Percentiles rank a stretch among this genome's conserved stretches.
phyloP scores from a whole-genome alignment of 2,329 filamentous ascomycete genomes.

The Simplicillium aogashimaense region DNA sequence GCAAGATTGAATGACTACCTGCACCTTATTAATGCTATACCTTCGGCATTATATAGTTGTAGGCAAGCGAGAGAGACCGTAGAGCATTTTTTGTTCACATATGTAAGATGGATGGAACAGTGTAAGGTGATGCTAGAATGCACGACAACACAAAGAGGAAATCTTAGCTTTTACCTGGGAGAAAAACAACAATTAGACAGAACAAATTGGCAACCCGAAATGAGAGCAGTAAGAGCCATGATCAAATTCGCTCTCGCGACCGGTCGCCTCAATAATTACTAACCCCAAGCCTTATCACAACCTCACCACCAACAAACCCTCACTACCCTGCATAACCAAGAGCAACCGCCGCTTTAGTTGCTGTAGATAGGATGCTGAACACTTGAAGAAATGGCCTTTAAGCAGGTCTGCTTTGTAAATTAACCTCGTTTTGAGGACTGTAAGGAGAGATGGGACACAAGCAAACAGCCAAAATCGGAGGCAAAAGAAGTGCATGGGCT shows the following conservation, averaged over 20 bases:
- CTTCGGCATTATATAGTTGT: background rate
- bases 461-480: slow-evolving; percentile 1
- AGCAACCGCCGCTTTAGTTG: background rate
- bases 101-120: background rate
- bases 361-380: background rate
- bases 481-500: slow-evolving; percentile 1
- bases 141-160: slow-evolving; percentile 1
- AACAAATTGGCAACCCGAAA: slow-evolving; percentile 1
- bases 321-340: background rate
- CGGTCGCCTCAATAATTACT: background rate
- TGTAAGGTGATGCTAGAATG: slow-evolving; percentile 1
- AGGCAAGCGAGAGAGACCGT: background rate
- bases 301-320: background rate
- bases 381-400: slow-evolving; percentile 2
- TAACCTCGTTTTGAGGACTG: background rate
- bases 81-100: slow-evolving; percentile 1
- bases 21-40: background rate
- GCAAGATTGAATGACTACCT: slow-evolving; percentile 1
- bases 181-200: slow-evolving; percentile 1
- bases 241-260: slow-evolving; percentile 1
- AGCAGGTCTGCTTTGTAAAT: slow-evolving; percentile 1
- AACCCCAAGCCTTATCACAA: background rate
- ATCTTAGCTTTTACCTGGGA: slow-evolving; percentile 4
- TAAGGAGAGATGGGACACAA: background rate
- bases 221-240: background rate